Conservation (phyloP, 148 eudicot species). For the Rhododendron vialii region DNA sequence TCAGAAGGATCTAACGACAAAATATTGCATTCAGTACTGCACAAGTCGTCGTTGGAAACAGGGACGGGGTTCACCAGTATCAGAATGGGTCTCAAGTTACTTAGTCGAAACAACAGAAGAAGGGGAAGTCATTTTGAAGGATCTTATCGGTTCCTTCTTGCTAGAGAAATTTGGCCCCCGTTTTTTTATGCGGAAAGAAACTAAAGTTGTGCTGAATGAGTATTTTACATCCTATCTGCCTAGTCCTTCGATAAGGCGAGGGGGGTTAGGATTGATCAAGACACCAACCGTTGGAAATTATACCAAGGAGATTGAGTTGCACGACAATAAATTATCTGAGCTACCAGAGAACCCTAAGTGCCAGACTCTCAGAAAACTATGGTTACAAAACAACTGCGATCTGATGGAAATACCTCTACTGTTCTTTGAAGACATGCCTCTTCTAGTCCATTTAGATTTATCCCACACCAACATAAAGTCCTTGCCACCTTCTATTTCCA, state of each 20-base stretch:
- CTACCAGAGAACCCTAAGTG: background rate
- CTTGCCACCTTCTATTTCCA: background rate
- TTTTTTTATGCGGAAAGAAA: background rate
- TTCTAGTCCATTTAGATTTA: background rate
- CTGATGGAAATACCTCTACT: background rate
- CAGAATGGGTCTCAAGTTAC: background rate
- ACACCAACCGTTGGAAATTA: too few species aligned
- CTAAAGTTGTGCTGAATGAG: background rate
- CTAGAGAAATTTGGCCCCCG: background rate
- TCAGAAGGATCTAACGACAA: background rate
- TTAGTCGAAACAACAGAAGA: background rate
- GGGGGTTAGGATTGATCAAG: too few species aligned
- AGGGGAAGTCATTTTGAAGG: background rate
- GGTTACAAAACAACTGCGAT: background rate
- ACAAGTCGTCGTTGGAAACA: background rate
- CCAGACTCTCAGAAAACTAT: background rate
- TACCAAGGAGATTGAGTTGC: background rate
- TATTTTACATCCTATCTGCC: background rate
- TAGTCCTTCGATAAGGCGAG: background rate
- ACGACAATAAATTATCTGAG: background rate
- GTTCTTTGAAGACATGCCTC: background rate
- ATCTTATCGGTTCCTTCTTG: background rate
- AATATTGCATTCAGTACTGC: background rate
- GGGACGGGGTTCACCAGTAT: background rate
- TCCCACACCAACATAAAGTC: background rate